phyloP scores from a whole-genome alignment of 176 grass and related monocot species.

The Hsuehochloa calcarea region DNA sequence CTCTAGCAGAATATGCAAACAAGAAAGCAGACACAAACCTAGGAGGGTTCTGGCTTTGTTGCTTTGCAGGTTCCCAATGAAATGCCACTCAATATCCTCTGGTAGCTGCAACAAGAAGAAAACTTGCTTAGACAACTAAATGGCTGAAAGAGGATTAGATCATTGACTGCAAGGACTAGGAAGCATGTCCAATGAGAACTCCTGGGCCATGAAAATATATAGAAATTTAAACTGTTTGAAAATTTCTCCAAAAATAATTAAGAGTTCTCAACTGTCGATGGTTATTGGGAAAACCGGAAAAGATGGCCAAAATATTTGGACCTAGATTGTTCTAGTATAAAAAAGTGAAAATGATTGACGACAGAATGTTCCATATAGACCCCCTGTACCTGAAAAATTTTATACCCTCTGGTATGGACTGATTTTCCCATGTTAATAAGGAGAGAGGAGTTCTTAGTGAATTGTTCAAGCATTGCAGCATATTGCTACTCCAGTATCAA shows the following conservation, averaged over 20 bases:
- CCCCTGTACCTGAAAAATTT: background rate
- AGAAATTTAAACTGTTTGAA: background rate
- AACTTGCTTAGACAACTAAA: constrained; percentile 16
- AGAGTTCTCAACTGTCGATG: background rate
- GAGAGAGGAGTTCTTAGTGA: background rate
- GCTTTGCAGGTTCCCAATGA: constrained; percentile 92
- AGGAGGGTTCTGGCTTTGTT: constrained; percentile 85
- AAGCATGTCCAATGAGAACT: background rate
- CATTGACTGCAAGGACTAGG: background rate
- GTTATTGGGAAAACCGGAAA: background rate
- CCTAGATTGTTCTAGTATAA: background rate
- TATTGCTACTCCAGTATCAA: background rate
- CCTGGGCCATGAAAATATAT: background rate
- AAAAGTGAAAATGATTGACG: background rate
- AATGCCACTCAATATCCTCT: constrained; percentile 92
- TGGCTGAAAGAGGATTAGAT: background rate
- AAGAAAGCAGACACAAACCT: constrained; percentile 44
- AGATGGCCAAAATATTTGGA: background rate
- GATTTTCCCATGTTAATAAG: background rate
- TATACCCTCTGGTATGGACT: background rate
- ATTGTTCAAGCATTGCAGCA: background rate
- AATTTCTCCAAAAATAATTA: background rate
- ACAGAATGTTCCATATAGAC: background rate
- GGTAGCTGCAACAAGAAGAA: constrained; percentile 70
- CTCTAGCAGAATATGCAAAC: background rate